phyloP scores from a whole-genome alignment of 768 basidiomycete genomes.

The Calocybe cyanea region DNA sequence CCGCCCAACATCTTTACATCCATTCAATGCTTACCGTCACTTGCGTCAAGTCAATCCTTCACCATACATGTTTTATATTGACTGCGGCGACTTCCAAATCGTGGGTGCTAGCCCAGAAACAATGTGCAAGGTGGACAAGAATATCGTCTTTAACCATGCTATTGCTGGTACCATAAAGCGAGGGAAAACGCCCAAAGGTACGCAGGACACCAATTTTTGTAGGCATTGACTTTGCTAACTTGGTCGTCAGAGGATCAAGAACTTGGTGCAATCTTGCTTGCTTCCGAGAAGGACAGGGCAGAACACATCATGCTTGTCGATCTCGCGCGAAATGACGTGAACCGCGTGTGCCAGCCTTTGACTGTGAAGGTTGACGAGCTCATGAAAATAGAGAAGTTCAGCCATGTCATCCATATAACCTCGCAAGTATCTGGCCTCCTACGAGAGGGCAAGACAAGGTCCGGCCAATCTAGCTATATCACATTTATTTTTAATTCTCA shows the following conservation, averaged over 20 bases:
- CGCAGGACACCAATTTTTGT: background rate
- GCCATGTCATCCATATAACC: conserved; percentile 96
- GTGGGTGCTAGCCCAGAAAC: conserved; percentile 99
- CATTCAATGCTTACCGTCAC: conserved; percentile 95
- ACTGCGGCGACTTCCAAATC: conserved; percentile 89
- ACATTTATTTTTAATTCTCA: conserved; percentile 4
- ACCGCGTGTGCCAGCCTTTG: conserved; percentile 91
- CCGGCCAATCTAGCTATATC: conserved; percentile 8
- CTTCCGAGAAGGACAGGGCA: conserved; percentile 92
- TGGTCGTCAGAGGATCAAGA: conserved; percentile 77
- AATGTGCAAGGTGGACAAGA: conserved; percentile 89
- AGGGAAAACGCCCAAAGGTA: conserved; percentile 84
- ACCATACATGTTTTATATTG: conserved; percentile 98
- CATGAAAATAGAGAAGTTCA: conserved; percentile 93
- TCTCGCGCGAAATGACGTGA: conserved; percentile 96
- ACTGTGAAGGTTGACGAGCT: conserved; percentile 96
- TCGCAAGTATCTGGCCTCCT: conserved; percentile 89
- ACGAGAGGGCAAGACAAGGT: conserved; percentile 83
- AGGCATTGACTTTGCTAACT: background rate
- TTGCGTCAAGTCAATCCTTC: conserved; percentile 94
- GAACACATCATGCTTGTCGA: conserved; percentile 99
- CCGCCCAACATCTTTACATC: conserved; percentile 83
- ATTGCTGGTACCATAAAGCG: conserved; percentile 93
- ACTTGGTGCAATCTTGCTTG: conserved; percentile 67
- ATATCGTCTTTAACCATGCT: conserved; percentile 94